These are phyloP conservation scores for Paulownia fortunei DNA, from an alignment of 257 asterid species.

Conservation along the genomic window DNA sequence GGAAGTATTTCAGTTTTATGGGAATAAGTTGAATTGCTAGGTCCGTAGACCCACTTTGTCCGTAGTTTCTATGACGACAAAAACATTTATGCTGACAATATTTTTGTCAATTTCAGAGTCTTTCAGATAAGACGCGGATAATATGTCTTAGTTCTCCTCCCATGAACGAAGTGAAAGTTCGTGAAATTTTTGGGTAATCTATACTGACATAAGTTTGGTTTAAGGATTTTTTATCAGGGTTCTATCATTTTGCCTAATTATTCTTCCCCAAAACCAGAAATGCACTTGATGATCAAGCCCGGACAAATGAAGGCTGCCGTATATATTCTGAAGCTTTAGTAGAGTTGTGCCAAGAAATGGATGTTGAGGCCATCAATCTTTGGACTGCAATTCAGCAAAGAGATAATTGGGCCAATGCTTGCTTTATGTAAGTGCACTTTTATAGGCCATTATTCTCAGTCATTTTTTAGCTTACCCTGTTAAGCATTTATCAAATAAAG, in stretches of 20 bases:
- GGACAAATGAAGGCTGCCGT: slow-evolving; percentile 54
- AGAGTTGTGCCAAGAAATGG: slow-evolving; percentile 59
- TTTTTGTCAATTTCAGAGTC: slow-evolving; percentile 51
- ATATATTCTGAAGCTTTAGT: slow-evolving; percentile 60
- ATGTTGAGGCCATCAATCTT: slow-evolving; percentile 57
- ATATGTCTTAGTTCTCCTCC: slow-evolving; percentile 86
- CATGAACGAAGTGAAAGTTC: slow-evolving; percentile 57
- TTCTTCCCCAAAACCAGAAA: slow-evolving; percentile 31
- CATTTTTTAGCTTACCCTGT: background rate
- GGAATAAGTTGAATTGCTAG: background rate
- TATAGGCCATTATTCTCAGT: background rate
- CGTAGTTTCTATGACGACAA: background rate
- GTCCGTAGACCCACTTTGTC: background rate
- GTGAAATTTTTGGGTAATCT: slow-evolving; percentile 55
- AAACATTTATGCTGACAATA: slow-evolving; percentile 10
- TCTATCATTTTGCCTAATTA: background rate
- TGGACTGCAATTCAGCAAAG: slow-evolving; percentile 55
- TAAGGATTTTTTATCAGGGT: background rate
- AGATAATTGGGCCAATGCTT: slow-evolving; percentile 53
- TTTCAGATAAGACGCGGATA: slow-evolving; percentile 65
- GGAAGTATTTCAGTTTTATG: too few relatives aligned
- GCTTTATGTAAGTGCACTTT: slow-evolving; percentile 50
- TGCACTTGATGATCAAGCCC: slow-evolving; percentile 53
- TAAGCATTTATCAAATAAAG: background rate
- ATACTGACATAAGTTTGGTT: background rate